Base-by-base conservation (phyloP, 345 rosid genomes). In the Sonneratia caseolaris region DNA sequence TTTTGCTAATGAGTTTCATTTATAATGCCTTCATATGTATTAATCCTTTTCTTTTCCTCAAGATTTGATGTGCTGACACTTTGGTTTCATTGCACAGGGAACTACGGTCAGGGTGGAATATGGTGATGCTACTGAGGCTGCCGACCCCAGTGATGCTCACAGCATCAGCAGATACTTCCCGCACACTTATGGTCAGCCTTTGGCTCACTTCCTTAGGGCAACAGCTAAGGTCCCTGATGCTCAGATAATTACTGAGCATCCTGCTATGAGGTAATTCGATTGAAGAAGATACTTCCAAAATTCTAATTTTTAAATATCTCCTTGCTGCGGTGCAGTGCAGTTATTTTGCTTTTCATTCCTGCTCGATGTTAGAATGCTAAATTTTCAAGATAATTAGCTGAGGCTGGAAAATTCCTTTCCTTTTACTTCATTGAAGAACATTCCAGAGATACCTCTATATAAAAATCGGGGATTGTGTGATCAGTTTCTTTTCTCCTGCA, bases 201-300 rank as follows among this genome's bases (percentile, higher is more conserved):
- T 95, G 87, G 97, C 97, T 76, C 99, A 95, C 82, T 92, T 95
- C 79, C 94, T 95, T 2, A 80, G 99, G 78, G 90, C 82, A 55
- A 81, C 92, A 71, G 91, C 97, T 3, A 86, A 88, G 81, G 98
- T 95, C 40, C 75, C 94, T 64, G 98, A 92, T 84, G 98, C 99
- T 80, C 96, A 89, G 64, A 86, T 95, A 76, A 95, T 95, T 72
- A 84, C 91, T 0, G 88, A 95, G 69, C 99, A 87, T 83, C 96
- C 97, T 0, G 74, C 91, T 16, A 73, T 82, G 62, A 95, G 94
- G 99, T 94, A 22, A 62, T 62, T 22, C 7, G 12, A 4, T 5
- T 47, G 51, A 47, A 4, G 51, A 47, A 47, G 13, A 13, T 47
- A 47, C 51, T 47, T 13, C 51, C 13, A 47, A 13, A 4, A 57